Evolutionary conservation across 202 grass and related monocot species (phyloP).

Genomic region (Saccharum hybrid): DNA sequence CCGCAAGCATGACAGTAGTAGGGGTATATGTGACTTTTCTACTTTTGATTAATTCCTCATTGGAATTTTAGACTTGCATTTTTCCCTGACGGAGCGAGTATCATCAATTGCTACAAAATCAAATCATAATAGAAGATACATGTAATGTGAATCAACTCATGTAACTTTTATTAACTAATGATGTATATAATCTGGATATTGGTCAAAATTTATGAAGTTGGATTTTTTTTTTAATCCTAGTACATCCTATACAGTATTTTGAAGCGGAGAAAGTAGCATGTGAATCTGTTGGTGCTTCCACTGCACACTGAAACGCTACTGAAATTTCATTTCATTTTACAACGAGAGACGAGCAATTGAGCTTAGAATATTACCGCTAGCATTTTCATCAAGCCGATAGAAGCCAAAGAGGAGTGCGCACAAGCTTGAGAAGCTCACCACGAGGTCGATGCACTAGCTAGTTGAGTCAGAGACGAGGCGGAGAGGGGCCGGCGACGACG

Average conservation of each 20-base stretch:
- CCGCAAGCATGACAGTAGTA: neutral
- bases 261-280: neutral
- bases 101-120: neutral
- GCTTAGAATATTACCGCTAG: too few relatives aligned
- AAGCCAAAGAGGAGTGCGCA: too few relatives aligned
- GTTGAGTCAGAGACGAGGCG: too few relatives aligned
- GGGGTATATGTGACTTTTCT: neutral
- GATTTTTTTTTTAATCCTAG: neutral
- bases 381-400: too few relatives aligned
- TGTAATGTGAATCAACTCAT: neutral
- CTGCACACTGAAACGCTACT: neutral
- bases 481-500: too few relatives aligned
- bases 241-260: neutral
- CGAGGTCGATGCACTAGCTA: too few relatives aligned
- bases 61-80: neutral
- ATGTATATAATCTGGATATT: neutral
- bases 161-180: neutral
- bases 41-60: neutral
- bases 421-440: too few relatives aligned
- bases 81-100: neutral
- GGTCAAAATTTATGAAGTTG: neutral
- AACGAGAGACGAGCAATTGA: too few relatives aligned
- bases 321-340: too few relatives aligned
- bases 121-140: neutral
- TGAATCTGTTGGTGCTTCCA: neutral